Evolutionary conservation across 306 rosid genomes (phyloP), one percentile per base, ranked within the genome.

Genomic region (Vigna mungo): DNA sequence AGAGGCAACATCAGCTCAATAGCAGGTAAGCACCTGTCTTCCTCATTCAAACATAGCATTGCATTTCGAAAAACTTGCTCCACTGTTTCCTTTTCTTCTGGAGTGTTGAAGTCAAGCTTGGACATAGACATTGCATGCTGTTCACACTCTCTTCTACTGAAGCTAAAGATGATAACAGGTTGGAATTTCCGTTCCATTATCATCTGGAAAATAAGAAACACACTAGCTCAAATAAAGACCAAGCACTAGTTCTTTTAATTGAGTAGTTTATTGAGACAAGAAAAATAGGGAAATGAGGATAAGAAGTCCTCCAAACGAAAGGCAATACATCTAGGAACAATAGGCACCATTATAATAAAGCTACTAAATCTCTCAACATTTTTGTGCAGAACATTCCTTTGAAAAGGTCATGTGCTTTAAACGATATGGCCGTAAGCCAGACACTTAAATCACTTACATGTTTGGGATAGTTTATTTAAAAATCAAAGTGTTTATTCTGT

Each of bases 111-210:
- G 85, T 95, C 98, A 61, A 95, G 97, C 86, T 95, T 95, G 80
- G 97, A 83, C 98, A 95, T 92, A 47, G 95, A 82, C 96, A 94
- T 92, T 27, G 97, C 98, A 83, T 94, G 98, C 69, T 92, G 96
- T 82, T 94, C 98, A 82, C 94, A 89, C 81, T 94, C 98, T 85
- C 96, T 92, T 85, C 98, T 89, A 80, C 98, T 92, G 83, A 92
- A 94, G 90, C 98, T 94, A 82, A 94, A 94, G 67, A 94, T 87
- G 71, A 94, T 94, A 60, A 94, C 98, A 17, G 98, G 98, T 86
- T 94, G 97, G 85, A 94, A 94, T 79, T 85, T 94, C 66, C 93
- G 87, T 83, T 94, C 98, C 96, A 90, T 92, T 53, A 94, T 92
- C 98, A 94, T 92, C 98, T 94, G 92, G 78, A 76, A 88, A 32